Evolutionary conservation across 2,329 filamentous ascomycete genomes (phyloP).

Genomic region (Arthrobotrys pseudoclavata): DNA sequence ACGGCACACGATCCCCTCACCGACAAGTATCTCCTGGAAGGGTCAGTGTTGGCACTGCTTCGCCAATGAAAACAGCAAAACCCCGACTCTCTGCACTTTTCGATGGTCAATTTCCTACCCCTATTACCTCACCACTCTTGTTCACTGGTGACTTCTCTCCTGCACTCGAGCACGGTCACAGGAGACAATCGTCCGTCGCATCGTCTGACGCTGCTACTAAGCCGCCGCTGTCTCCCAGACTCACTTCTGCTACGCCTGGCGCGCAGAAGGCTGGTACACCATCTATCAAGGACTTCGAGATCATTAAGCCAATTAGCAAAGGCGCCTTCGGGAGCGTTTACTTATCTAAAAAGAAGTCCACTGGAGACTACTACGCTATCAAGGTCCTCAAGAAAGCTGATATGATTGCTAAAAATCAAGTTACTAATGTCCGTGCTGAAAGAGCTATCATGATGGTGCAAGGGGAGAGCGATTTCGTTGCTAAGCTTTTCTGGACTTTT

Average conservation of each 20-base stretch:
- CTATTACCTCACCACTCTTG: constrained; percentile 89
- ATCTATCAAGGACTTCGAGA: constrained; percentile 99
- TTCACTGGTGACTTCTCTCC: constrained; percentile 86
- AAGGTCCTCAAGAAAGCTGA: constrained; percentile 99
- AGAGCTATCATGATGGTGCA: constrained; percentile 99
- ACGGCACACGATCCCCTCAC: constrained; percentile 79
- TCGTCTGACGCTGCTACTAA: constrained; percentile 76
- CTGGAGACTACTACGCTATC: constrained; percentile 97
- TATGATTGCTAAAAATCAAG: constrained; percentile 99
- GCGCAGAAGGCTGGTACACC: constrained; percentile 89
- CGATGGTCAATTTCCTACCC: constrained; percentile 80
- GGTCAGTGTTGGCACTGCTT: constrained; percentile 76
- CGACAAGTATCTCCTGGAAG: constrained; percentile 87
- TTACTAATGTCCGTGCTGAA: constrained; percentile 98
- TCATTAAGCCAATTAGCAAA: constrained; percentile 99
- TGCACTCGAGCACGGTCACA: constrained; percentile 77
- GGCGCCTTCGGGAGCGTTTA: constrained; percentile 98
- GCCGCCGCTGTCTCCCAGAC: constrained; percentile 83
- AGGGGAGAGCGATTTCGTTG: constrained; percentile 98
- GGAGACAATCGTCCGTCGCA: constrained; percentile 90
- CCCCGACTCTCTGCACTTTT: constrained; percentile 75
- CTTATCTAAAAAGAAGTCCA: constrained; percentile 97
- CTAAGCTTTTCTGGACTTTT: constrained; percentile 99
- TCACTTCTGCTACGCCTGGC: constrained; percentile 80
- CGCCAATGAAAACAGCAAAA: constrained; percentile 87